Evolutionary conservation across 768 basidiomycete genomes (phyloP), one percentile per base, ranked within the genome.

Genomic region (Naganishia vishniacii): DNA sequence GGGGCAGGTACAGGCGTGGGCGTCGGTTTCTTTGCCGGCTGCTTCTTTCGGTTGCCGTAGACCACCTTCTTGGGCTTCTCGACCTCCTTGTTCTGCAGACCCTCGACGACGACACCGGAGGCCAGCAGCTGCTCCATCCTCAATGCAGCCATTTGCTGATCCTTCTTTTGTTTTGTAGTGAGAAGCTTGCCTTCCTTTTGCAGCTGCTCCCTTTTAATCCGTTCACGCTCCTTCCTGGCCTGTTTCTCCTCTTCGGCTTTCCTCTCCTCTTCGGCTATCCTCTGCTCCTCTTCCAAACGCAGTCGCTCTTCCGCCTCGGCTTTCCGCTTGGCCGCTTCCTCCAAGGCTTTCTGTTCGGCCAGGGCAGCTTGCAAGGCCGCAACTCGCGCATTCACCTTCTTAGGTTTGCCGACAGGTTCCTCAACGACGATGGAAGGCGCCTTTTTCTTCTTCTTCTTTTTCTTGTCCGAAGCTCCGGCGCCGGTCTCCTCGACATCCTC

Each of bases 101-200:
- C 95, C 71, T 93, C 92, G 65, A 99, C 88, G 69, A 88, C 88
- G n/a, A 70, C 69, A 53, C 91, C 92, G 37, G 89, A 88, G 20
- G 89, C 87, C 53, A 98, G 81, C 59, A 98, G 83, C 1, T 94
- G 93, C 74, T 94, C 85, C 74, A 86, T 88, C 62, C 92, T 86
- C 31, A 90, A 84, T 76, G 97, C 93, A 2, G 91, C 92, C 68
- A 74, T 88, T 23, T 88, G 88, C 70, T 83, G 86, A 75, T 97
- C 93, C 72, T 90, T 88, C 78, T 91, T 94, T 77, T 98, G 93
- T 78, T 93, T 95, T 78, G 94, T 92, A n/a, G 94, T 98, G 53
- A 98, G 82, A 26, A 94, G 80, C 48, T 88, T 84, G 25, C 95
- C 95, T 79, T 98, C 93, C 76, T 92, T 94, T 82, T 88, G 91